Conservation (phyloP, 2,329 filamentous ascomycete genomes). For the Triangularia verruculosa region DNA sequence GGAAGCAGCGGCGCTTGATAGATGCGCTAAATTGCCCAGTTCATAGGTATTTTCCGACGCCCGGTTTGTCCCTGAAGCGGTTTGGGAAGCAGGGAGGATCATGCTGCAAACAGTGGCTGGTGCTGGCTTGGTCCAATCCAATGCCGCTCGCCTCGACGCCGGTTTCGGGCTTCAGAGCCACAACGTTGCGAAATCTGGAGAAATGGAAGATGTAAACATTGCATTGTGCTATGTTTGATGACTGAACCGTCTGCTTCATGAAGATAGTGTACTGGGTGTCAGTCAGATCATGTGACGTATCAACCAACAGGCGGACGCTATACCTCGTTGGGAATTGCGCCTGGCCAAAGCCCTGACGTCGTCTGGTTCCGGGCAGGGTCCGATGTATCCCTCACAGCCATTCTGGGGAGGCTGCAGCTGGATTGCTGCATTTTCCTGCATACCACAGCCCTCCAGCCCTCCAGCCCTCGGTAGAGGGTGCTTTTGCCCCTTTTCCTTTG, state of each 20-base stretch:
- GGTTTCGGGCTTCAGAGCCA: background rate
- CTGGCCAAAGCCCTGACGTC: slow-evolving; percentile 24
- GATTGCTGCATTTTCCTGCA: background rate
- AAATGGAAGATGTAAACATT: background rate
- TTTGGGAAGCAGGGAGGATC: background rate
- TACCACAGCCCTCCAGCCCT: background rate
- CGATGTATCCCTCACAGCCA: background rate
- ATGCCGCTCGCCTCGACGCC: background rate
- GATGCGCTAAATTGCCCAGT: background rate
- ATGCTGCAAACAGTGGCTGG: background rate
- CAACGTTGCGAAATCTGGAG: background rate
- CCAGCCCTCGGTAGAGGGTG: background rate
- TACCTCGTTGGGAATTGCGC: slow-evolving; percentile 13
- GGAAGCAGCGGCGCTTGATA: background rate
- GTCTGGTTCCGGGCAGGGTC: slow-evolving; percentile 17
- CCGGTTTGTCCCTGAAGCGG: background rate
- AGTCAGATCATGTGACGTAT: slow-evolving; percentile 13
- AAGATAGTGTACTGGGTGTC: too few relatives aligned
- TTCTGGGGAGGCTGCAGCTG: slow-evolving; percentile 12
- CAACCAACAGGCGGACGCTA: slow-evolving; percentile 4
- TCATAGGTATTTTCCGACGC: background rate
- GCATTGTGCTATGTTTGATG: background rate
- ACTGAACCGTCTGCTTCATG: too few relatives aligned
- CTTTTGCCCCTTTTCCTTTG: slow-evolving; percentile 7
- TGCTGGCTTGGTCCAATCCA: background rate